A percentile compares a stretch with the other conserved stretches of the same genome.
phyloP scores from a whole-genome alignment of 139 green algal genomes.

The Zygnema cylindricum region DNA sequence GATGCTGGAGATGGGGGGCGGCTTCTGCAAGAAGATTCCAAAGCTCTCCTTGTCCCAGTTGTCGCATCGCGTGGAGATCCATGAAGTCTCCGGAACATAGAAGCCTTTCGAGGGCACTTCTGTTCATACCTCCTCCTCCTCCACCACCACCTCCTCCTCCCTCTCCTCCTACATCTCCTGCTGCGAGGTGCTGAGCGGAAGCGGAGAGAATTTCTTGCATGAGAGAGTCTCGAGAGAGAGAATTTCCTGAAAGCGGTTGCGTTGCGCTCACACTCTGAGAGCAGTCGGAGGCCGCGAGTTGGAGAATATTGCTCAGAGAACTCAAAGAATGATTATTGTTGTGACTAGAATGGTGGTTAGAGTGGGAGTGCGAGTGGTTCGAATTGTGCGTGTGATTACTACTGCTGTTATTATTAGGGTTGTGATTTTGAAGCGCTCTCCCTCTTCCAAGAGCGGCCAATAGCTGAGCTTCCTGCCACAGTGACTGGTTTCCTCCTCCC shows the following conservation, averaged over 20 bases:
- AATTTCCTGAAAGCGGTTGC: not conserved
- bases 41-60: not conserved
- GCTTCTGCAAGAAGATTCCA: not conserved
- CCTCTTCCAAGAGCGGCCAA: not conserved
- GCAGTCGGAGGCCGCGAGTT: not conserved
- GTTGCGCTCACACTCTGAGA: not conserved
- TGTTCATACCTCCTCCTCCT: not conserved
- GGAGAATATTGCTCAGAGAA: not conserved
- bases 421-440: not conserved
- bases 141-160: not conserved
- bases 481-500: not conserved
- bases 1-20: not conserved
- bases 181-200: not conserved
- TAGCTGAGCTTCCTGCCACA: not conserved
- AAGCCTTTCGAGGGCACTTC: not conserved
- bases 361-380: no score
- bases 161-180: not conserved
- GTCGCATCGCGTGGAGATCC: not conserved
- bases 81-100: not conserved
- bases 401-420: no score
- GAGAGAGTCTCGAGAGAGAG: not conserved
- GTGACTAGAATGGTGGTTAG: no score
- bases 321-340: no score
- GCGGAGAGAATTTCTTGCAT: not conserved
- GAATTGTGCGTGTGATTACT: no score